These are phyloP conservation scores for Aegilops speltoides DNA, from an alignment of 176 grass and related monocot genomes.

Conservation along the genomic window DNA sequence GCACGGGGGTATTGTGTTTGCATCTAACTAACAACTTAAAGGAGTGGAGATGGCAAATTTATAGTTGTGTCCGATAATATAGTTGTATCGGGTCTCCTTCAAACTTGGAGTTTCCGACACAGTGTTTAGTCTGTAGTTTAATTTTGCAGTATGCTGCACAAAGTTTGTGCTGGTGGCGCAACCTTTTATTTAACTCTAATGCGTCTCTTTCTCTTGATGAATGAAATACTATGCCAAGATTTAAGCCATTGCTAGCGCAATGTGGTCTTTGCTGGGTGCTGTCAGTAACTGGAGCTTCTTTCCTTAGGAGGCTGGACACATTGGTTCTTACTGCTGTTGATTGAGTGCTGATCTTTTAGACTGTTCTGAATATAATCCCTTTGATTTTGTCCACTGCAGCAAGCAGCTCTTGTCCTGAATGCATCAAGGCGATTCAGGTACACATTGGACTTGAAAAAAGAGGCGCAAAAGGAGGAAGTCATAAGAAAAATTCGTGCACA, in stretches of 20 bases:
- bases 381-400: constrained; percentile 40
- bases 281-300: not conserved
- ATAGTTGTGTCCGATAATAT: too few relatives aligned
- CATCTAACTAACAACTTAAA: not conserved
- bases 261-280: not conserved
- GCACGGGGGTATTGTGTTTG: not conserved
- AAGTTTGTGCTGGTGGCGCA: too few relatives aligned
- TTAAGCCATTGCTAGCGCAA: not conserved
- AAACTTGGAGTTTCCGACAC: too few relatives aligned
- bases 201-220: too few relatives aligned
- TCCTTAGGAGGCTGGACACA: not conserved
- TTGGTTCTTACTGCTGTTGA: not conserved
- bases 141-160: too few relatives aligned
- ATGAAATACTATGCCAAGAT: too few relatives aligned
- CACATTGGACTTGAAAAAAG: constrained; percentile 89
- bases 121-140: too few relatives aligned
- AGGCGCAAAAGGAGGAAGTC: constrained; percentile 65
- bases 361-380: not conserved
- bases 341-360: not conserved
- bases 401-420: constrained; percentile 84
- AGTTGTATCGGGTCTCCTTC: too few relatives aligned
- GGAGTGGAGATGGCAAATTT: not conserved
- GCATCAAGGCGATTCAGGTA: constrained; percentile 93
- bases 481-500: constrained; percentile 84
- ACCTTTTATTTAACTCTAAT: too few relatives aligned